phyloP scores from a whole-genome alignment of 768 basidiomycete genomes.

The Hygrocybe coccinea region DNA sequence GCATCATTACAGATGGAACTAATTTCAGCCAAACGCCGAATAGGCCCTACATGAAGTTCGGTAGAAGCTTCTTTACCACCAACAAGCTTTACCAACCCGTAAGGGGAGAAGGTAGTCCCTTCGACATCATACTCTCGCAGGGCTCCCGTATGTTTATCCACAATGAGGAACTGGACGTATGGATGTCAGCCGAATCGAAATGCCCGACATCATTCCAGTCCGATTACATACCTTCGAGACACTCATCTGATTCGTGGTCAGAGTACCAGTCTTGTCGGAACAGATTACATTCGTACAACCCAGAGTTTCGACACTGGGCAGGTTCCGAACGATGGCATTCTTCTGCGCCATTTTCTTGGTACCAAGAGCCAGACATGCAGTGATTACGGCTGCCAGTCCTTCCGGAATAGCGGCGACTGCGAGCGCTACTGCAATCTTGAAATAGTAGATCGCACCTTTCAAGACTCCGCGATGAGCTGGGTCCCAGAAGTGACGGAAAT shows the following conservation, averaged over 20 bases:
- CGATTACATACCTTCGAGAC: slow-evolving; percentile 61
- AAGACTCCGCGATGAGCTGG: slow-evolving; percentile 86
- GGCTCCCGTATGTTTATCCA: slow-evolving; percentile 48
- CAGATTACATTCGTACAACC: slow-evolving; percentile 99
- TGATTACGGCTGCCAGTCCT: slow-evolving; percentile 97
- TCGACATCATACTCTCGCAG: slow-evolving; percentile 75
- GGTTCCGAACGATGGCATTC: slow-evolving; percentile 93
- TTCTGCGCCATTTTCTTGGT: slow-evolving; percentile 99
- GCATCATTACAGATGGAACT: slow-evolving; percentile 93
- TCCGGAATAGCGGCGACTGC: slow-evolving; percentile 99
- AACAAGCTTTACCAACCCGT: slow-evolving; percentile 64
- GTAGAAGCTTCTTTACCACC: slow-evolving; percentile 55
- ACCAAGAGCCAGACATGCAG: slow-evolving; percentile 91
- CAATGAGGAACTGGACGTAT: slow-evolving; percentile 61
- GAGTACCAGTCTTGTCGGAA: slow-evolving; percentile 95
- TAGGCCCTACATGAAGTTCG: slow-evolving; percentile 61
- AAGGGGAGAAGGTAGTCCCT: slow-evolving; percentile 88
- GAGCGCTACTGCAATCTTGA: slow-evolving; percentile 98
- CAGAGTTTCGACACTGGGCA: slow-evolving; percentile 95
- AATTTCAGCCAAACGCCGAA: slow-evolving; percentile 86
- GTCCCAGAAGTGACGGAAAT: slow-evolving; percentile 93
- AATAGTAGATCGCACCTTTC: slow-evolving; percentile 96
- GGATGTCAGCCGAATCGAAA: background rate
- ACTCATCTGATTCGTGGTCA: slow-evolving; percentile 98
- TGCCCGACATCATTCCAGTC: background rate